Evolutionary conservation across 768 basidiomycete genomes (phyloP).

Genomic region (Lactifluus pinguis): DNA sequence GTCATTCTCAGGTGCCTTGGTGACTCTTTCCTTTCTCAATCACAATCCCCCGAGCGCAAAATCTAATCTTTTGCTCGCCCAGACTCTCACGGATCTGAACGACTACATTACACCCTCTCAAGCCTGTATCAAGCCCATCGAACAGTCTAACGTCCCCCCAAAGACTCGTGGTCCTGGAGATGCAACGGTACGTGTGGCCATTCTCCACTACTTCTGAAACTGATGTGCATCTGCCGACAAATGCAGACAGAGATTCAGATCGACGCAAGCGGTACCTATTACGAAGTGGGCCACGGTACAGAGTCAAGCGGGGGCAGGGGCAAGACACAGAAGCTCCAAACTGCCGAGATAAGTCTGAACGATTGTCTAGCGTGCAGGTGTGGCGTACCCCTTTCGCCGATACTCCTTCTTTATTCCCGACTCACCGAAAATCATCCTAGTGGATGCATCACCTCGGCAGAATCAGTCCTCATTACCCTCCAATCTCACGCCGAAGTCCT

Average conservation of each 20-base stretch:
- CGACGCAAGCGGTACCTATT: slow-evolving; percentile 79
- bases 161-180: slow-evolving; percentile 33
- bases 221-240: slow-evolving; percentile 25
- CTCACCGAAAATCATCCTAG: slow-evolving; percentile 31
- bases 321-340: slow-evolving; percentile 59
- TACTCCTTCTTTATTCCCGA: not conserved
- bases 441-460: slow-evolving; percentile 97
- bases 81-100: slow-evolving; percentile 92
- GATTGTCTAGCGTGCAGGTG: slow-evolving; percentile 98
- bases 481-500: slow-evolving; percentile 94
- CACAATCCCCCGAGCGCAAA: no score
- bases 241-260: slow-evolving; percentile 86
- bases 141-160: slow-evolving; percentile 35
- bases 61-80: not conserved
- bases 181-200: slow-evolving; percentile 31
- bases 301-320: slow-evolving; percentile 4
- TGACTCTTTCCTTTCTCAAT: not conserved
- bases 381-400: not conserved
- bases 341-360: slow-evolving; percentile 92
- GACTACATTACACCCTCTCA: slow-evolving; percentile 96
- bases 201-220: not conserved
- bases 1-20: slow-evolving; percentile 15
- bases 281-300: slow-evolving; percentile 48
- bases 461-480: slow-evolving; percentile 91
- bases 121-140: slow-evolving; percentile 94